These are phyloP conservation scores for Microdochium trichocladiopsis DNA, from an alignment of 2,329 filamentous ascomycete species.

Conservation along the genomic window DNA sequence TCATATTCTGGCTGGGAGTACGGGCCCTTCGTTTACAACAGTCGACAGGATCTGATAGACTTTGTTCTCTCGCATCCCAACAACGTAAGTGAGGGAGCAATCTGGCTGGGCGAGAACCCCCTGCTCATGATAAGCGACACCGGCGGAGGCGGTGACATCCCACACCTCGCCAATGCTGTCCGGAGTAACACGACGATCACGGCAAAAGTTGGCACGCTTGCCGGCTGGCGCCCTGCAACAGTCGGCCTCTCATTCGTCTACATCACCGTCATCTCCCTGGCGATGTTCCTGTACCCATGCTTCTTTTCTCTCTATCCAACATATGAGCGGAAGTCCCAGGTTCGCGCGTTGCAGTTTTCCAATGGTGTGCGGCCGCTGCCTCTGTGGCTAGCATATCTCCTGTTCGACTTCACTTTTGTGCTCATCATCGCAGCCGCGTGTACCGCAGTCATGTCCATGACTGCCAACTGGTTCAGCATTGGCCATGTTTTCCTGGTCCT, in stretches of 20 bases:
- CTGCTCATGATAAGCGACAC: background rate
- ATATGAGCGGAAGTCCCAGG: conserved; percentile 51
- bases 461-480: conserved; percentile 46
- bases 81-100: conserved; percentile 5
- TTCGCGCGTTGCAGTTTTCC: conserved; percentile 60
- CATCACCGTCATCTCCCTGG: conserved; percentile 18
- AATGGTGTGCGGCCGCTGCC: conserved; percentile 59
- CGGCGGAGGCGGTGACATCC: background rate
- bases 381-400: conserved; percentile 56
- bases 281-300: conserved; percentile 53
- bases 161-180: conserved; percentile 13
- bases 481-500: conserved; percentile 58
- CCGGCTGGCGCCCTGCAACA: conserved; percentile 8
- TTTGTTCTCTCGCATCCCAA: conserved; percentile 7
- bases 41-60: conserved; percentile 7
- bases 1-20: background rate
- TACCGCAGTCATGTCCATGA: conserved; percentile 46
- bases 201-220: conserved; percentile 5
- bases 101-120: background rate
- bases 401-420: conserved; percentile 58
- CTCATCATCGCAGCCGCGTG: conserved; percentile 31
- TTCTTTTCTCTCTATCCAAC: conserved; percentile 63
- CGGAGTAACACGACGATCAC: conserved; percentile 9
- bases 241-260: conserved; percentile 12
- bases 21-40: conserved; percentile 7